phyloP scores from a whole-genome alignment of 331 rosid species.

The Saraca asoca region DNA sequence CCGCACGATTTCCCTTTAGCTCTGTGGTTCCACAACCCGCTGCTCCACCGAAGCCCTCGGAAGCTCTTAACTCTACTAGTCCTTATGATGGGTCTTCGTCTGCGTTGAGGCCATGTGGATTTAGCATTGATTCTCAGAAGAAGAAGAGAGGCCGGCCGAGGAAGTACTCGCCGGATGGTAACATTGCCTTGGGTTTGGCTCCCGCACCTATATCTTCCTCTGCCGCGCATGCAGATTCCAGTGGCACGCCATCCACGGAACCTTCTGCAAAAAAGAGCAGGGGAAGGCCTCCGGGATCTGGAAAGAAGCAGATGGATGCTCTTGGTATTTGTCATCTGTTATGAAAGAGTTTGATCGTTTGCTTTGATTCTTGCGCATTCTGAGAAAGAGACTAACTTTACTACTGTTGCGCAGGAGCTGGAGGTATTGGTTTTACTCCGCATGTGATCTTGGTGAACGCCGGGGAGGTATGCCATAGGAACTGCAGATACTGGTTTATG shows the following conservation, averaged over 20 bases:
- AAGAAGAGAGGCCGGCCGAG: slow-evolving; percentile 94
- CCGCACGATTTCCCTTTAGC: slow-evolving; percentile 66
- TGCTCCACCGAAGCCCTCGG: slow-evolving; percentile 46
- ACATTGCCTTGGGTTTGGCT: slow-evolving; percentile 66
- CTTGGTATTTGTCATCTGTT: slow-evolving; percentile 47
- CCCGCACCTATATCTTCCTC: slow-evolving; percentile 59
- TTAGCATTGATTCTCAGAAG: slow-evolving; percentile 56
- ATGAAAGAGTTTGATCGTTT: not conserved
- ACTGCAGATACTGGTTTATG: not conserved
- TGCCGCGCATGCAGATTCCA: slow-evolving; percentile 47
- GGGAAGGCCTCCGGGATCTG: slow-evolving; percentile 81
- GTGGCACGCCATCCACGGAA: slow-evolving; percentile 60
- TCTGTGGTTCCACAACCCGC: slow-evolving; percentile 31
- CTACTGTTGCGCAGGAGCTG: slow-evolving; percentile 52
- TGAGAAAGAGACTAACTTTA: slow-evolving; percentile 27
- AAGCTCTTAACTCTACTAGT: slow-evolving; percentile 34
- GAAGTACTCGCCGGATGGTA: slow-evolving; percentile 73
- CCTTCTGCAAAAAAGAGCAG: slow-evolving; percentile 60
- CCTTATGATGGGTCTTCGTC: slow-evolving; percentile 64
- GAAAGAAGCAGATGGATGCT: slow-evolving; percentile 70
- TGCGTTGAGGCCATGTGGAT: slow-evolving; percentile 47
- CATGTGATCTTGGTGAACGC: slow-evolving; percentile 63
- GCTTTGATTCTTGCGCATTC: not conserved
- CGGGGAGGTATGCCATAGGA: slow-evolving; percentile 61
- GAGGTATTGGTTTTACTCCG: slow-evolving; percentile 71